A percentile compares a stretch with the other conserved stretches of the same genome.
These are phyloP conservation scores for Mycena vulgaris DNA, from an alignment of 768 basidiomycete genomes.

Conservation along the genomic window DNA sequence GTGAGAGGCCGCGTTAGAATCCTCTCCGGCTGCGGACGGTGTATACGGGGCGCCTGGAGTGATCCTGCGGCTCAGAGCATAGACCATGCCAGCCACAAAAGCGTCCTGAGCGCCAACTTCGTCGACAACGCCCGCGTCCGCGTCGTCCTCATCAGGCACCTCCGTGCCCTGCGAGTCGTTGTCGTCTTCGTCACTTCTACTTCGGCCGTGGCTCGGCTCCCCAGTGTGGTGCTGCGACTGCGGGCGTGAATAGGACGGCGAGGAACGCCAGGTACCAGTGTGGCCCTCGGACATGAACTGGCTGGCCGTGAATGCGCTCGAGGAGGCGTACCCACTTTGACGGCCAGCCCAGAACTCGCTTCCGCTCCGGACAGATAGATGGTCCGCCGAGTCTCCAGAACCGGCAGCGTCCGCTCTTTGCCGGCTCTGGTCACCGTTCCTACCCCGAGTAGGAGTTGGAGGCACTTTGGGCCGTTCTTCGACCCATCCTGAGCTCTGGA, in stretches of 20 bases:
- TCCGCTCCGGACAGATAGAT: constrained; percentile 71
- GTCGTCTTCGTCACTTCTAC: constrained; percentile 62
- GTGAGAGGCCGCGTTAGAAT: constrained; percentile 42
- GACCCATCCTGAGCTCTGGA: constrained; percentile 88
- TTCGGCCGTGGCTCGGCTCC: constrained; percentile 43
- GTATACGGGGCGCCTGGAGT: constrained; percentile 86
- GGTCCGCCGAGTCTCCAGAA: constrained; percentile 47
- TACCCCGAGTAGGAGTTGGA: constrained; percentile 42
- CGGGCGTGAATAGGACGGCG: constrained; percentile 41
- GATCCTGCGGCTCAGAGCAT: constrained; percentile 78
- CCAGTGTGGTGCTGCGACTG: constrained; percentile 34
- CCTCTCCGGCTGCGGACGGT: constrained; percentile 63
- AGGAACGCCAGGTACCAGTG: constrained; percentile 46
- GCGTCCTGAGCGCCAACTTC: constrained; percentile 87
- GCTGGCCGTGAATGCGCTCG: constrained; percentile 67
- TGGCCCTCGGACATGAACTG: constrained; percentile 44
- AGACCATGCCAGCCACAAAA: constrained; percentile 92
- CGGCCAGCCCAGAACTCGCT: constrained; percentile 85
- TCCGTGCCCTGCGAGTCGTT: constrained; percentile 75
- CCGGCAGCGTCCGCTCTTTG: constrained; percentile 33
- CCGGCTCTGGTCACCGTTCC: constrained; percentile 12
- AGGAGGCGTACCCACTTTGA: constrained; percentile 68
- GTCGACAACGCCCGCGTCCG: constrained; percentile 67
- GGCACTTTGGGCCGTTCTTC: constrained; percentile 57
- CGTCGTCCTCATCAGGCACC: constrained; percentile 57